A percentile compares a stretch with the other conserved stretches of the same genome.
phyloP scores from a whole-genome alignment of 768 basidiomycete species.

The Hydnum rufescens region DNA sequence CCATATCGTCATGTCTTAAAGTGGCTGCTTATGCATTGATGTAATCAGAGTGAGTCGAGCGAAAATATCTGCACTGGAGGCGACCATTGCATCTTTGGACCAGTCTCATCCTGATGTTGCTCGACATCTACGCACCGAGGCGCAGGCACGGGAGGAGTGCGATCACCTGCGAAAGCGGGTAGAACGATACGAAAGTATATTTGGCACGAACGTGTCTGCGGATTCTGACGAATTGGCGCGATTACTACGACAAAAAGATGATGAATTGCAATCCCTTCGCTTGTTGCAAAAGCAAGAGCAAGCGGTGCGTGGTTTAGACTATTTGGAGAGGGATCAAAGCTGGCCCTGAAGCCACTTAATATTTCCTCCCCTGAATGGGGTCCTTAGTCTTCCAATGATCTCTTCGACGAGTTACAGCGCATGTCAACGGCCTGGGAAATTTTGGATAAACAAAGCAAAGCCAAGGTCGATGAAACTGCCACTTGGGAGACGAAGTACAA shows the following conservation, averaged over 20 bases:
- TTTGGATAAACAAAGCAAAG: conserved; percentile 59
- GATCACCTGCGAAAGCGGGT: conserved; percentile 18
- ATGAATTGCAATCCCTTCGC: conserved; percentile 40
- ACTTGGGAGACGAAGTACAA: conserved; percentile 50
- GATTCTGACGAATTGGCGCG: conserved; percentile 34
- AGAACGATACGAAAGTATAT: conserved; percentile 38
- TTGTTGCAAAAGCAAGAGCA: conserved; percentile 36
- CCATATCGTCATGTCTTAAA: too few species aligned
- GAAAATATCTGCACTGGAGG: conserved; percentile 31
- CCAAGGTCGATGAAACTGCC: conserved; percentile 68
- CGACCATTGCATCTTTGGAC: conserved; percentile 27
- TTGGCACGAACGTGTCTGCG: conserved; percentile 29
- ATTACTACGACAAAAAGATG: conserved; percentile 43
- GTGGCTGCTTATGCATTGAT: conserved; percentile 8
- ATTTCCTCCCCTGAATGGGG: background rate
- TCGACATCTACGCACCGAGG: conserved; percentile 20
- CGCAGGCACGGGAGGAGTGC: conserved; percentile 15
- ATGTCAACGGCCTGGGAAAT: conserved; percentile 75
- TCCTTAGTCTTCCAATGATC: conserved; percentile 56
- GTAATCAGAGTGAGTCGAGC: conserved; percentile 31
- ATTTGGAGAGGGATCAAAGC: background rate
- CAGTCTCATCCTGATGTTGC: conserved; percentile 34
- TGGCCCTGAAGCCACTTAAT: background rate
- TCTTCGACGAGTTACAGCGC: conserved; percentile 72
- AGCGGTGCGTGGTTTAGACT: conserved; percentile 26